phyloP scores from a whole-genome alignment of 2,329 filamentous ascomycete genomes.

The Proliferodiscus dingleyae region DNA sequence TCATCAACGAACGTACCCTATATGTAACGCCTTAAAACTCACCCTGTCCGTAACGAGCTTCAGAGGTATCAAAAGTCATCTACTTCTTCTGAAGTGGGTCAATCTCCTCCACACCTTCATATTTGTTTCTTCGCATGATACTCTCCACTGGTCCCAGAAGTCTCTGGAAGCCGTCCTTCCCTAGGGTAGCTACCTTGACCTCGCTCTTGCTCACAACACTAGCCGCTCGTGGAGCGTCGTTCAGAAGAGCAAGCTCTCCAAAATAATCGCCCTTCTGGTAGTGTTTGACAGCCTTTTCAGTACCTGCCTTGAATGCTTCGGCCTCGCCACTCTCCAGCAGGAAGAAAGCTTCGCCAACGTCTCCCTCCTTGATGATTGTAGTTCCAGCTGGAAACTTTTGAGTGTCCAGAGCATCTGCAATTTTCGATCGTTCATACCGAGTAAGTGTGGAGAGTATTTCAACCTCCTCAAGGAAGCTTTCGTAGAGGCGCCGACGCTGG shows the following conservation, averaged over 20 bases:
- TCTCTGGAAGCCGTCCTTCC: slow-evolving; percentile 92
- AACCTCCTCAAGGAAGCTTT: slow-evolving; percentile 92
- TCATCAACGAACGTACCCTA: slow-evolving; percentile 29
- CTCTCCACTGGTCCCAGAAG: slow-evolving; percentile 88
- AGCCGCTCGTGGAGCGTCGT: slow-evolving; percentile 88
- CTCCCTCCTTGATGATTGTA: slow-evolving; percentile 87
- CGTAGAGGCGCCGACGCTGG: slow-evolving; percentile 92
- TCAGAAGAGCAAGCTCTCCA: slow-evolving; percentile 87
- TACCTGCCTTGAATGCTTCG: slow-evolving; percentile 76
- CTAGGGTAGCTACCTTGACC: slow-evolving; percentile 87
- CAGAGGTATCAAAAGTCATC: slow-evolving; percentile 12
- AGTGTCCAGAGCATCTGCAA: slow-evolving; percentile 91
- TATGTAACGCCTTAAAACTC: slow-evolving; percentile 27
- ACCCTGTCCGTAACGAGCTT: slow-evolving; percentile 13
- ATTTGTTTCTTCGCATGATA: slow-evolving; percentile 76
- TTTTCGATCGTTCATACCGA: slow-evolving; percentile 92
- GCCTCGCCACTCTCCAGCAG: slow-evolving; percentile 84
- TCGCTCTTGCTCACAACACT: slow-evolving; percentile 80
- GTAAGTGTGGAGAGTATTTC: slow-evolving; percentile 79
- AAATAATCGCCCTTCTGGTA: slow-evolving; percentile 96
- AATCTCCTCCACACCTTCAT: slow-evolving; percentile 60
- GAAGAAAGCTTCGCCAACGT: slow-evolving; percentile 87
- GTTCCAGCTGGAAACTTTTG: slow-evolving; percentile 75
- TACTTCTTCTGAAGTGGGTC: slow-evolving; percentile 53
- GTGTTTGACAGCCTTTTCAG: slow-evolving; percentile 64